Evolutionary conservation across 2,329 filamentous ascomycete species (phyloP).

Genomic region (Trichoderma sp.): DNA sequence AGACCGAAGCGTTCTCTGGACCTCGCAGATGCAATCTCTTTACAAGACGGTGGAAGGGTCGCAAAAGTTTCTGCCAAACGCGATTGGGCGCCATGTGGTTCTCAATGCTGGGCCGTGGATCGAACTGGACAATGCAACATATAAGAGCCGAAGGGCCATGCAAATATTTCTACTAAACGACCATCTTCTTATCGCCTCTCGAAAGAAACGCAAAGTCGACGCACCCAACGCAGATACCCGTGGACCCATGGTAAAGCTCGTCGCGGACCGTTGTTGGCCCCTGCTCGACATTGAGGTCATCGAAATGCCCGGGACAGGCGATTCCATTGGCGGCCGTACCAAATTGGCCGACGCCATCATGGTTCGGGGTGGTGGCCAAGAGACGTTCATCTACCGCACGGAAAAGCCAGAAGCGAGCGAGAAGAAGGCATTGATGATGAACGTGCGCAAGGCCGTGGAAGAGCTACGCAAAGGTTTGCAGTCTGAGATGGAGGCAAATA

Average conservation of each 20-base stretch:
- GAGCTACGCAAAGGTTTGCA: constrained; percentile 84
- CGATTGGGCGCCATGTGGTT: constrained; percentile 88
- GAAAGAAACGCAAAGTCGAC: constrained; percentile 89
- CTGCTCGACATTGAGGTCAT: constrained; percentile 90
- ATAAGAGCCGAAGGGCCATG: constrained; percentile 87
- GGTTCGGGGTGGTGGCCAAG: constrained; percentile 79
- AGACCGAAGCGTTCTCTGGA: constrained; percentile 67
- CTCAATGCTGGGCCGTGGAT: constrained; percentile 94
- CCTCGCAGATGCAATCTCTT: constrained; percentile 69
- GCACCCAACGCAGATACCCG: constrained; percentile 53
- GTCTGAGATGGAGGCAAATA: constrained; percentile 83
- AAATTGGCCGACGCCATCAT: constrained; percentile 85
- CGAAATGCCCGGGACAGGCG: constrained; percentile 72
- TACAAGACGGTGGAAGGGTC: constrained; percentile 98
- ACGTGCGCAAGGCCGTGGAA: constrained; percentile 90
- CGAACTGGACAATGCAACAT: constrained; percentile 94
- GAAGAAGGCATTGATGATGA: constrained; percentile 79
- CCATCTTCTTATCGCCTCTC: constrained; percentile 84
- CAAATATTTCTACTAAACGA: constrained; percentile 94
- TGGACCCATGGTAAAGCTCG: constrained; percentile 69
- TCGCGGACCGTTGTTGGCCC: constrained; percentile 93
- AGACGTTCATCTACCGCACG: constrained; percentile 92
- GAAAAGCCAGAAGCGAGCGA: constrained; percentile 77
- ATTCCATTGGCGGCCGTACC: constrained; percentile 55
- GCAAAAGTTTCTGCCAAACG: constrained; percentile 91